Evolutionary conservation across 2,329 filamentous ascomycete genomes (phyloP).

Genomic region (Chaetomiaceae sp.): DNA sequence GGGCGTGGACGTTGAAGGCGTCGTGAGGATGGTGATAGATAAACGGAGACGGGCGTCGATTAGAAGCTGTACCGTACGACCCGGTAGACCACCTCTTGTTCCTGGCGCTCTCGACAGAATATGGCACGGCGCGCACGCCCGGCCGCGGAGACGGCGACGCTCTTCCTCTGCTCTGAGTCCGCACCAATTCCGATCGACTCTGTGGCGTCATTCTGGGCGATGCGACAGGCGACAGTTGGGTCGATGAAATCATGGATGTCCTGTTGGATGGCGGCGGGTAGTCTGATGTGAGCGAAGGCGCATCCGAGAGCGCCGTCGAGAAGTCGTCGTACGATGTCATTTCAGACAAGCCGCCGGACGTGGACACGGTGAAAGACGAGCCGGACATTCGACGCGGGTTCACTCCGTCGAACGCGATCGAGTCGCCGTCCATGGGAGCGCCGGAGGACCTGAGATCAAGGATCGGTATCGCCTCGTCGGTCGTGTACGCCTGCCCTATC

Average conservation of each 20-base stretch:
- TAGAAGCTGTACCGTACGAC: constrained; percentile 58
- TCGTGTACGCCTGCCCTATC: constrained; percentile 60
- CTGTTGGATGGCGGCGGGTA: constrained; percentile 64
- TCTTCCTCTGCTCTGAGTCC: constrained; percentile 62
- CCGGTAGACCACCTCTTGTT: constrained; percentile 77
- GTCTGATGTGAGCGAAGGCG: constrained; percentile 61
- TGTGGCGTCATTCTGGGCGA: constrained; percentile 64
- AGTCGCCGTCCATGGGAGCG: constrained; percentile 47
- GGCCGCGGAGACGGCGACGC: constrained; percentile 69
- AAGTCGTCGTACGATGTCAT: constrained; percentile 69
- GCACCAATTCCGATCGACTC: constrained; percentile 56
- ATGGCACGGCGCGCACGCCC: constrained; percentile 64
- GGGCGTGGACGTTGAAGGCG: constrained; percentile 52
- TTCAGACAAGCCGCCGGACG: constrained; percentile 59
- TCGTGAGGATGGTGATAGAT: constrained; percentile 60
- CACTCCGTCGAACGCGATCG: constrained; percentile 48
- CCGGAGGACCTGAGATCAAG: constrained; percentile 54
- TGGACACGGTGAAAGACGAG: constrained; percentile 70
- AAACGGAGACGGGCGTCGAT: constrained; percentile 55
- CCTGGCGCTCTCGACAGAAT: constrained; percentile 61
- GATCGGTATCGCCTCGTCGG: constrained; percentile 60
- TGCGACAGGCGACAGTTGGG: constrained; percentile 66
- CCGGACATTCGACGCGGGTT: constrained; percentile 63
- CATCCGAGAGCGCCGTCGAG: constrained; percentile 61
- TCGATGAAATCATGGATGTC: constrained; percentile 67